A percentile compares a stretch with the other conserved stretches of the same genome.
Conservation (phyloP, 441 rosid species). For the Pelargonium citronellum region DNA sequence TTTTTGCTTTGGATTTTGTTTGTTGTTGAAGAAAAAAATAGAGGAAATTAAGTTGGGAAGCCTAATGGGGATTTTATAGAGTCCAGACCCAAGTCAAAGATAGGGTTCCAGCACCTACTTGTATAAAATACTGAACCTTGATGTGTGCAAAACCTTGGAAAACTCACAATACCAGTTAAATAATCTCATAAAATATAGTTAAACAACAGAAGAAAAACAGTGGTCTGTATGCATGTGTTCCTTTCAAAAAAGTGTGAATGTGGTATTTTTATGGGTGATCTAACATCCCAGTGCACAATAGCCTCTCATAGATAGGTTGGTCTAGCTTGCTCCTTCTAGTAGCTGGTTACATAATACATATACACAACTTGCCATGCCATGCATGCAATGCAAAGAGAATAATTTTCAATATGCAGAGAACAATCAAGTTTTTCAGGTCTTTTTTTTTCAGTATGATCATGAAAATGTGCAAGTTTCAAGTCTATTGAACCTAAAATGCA, state of each 20-base stretch:
- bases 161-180: slow-evolving; percentile 10
- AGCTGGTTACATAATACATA: slow-evolving; percentile 1
- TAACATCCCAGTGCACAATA: slow-evolving; percentile 9
- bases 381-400: neutral
- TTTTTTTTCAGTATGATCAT: too few species aligned
- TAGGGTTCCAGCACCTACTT: slow-evolving; percentile 32
- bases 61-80: slow-evolving; percentile 30
- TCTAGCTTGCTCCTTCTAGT: slow-evolving; percentile 14
- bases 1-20: neutral
- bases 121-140: slow-evolving; percentile 23
- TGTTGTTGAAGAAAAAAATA: slow-evolving; percentile 20
- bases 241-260: slow-evolving; percentile 21
- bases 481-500: too few species aligned
- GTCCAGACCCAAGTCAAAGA: slow-evolving; percentile 41
- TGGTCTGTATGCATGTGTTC: neutral
- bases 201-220: neutral
- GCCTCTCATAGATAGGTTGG: neutral
- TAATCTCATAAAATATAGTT: neutral
- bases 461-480: too few species aligned
- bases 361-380: neutral
- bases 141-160: slow-evolving; percentile 29
- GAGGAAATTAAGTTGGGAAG: slow-evolving; percentile 22
- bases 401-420: too few species aligned
- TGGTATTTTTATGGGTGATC: slow-evolving; percentile 8
- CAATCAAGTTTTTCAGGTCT: too few species aligned